phyloP scores from a whole-genome alignment of 345 rosid genomes.

The Triadica sebifera region DNA sequence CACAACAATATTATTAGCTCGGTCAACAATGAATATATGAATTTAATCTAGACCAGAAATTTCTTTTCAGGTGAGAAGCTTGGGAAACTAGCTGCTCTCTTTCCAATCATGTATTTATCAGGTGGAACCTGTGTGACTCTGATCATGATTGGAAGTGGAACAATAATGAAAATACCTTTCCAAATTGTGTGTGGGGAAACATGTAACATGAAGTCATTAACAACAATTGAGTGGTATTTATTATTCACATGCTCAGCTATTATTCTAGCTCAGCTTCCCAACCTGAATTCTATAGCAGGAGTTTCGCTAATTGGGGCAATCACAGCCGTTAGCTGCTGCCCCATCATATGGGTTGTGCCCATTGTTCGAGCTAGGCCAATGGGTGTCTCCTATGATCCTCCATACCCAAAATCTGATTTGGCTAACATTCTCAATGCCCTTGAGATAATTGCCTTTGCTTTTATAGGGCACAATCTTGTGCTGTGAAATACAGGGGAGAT shows the following conservation, averaged over 20 bases:
- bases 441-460: slow-evolving; percentile 56
- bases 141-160: slow-evolving; percentile 53
- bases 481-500: slow-evolving; percentile 58
- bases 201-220: slow-evolving; percentile 25
- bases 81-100: slow-evolving; percentile 50
- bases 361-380: slow-evolving; percentile 25
- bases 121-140: slow-evolving; percentile 57
- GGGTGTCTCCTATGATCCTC: slow-evolving; percentile 28
- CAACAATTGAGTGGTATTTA: slow-evolving; percentile 44
- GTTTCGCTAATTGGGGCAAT: slow-evolving; percentile 57
- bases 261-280: slow-evolving; percentile 56
- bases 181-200: slow-evolving; percentile 36
- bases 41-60: too few relatives aligned
- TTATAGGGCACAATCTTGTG: slow-evolving; percentile 63
- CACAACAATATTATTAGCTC: too few relatives aligned
- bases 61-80: slow-evolving; percentile 43
- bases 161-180: slow-evolving; percentile 44
- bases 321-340: slow-evolving; percentile 54
- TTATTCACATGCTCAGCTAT: slow-evolving; percentile 46
- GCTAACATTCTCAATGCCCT: slow-evolving; percentile 39
- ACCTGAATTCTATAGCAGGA: slow-evolving; percentile 60
- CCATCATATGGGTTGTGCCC: slow-evolving; percentile 45
- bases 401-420: neutral
- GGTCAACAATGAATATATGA: too few relatives aligned
- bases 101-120: slow-evolving; percentile 60